Conservation (phyloP, 768 basidiomycete species). For the Sporobolomyces pararoseus region DNA sequence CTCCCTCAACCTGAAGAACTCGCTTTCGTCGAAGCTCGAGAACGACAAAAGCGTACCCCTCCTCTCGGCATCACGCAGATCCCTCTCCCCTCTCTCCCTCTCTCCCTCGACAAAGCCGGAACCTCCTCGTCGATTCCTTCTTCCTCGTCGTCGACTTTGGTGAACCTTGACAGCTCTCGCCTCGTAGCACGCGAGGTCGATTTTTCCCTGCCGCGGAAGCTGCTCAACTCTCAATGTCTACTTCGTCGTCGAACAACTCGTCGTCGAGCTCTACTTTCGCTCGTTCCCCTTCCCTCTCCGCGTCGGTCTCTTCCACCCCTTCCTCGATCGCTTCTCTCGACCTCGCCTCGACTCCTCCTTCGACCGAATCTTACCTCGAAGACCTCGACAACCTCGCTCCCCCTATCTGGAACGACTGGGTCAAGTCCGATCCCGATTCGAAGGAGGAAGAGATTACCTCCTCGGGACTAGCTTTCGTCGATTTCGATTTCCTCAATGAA, state of each 20-base stretch:
- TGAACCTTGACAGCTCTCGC: conserved; percentile 30
- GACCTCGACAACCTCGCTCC: conserved; percentile 17
- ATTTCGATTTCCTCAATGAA: conserved; percentile 10
- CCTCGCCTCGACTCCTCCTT: conserved; percentile 20
- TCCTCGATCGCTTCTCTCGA: conserved; percentile 18
- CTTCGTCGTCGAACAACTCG: background rate
- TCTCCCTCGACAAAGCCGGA: background rate
- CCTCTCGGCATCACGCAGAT: background rate
- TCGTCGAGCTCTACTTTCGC: background rate
- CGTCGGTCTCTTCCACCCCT: conserved; percentile 19
- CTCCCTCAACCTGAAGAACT: conserved; percentile 29
- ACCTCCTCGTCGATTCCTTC: conserved; percentile 3
- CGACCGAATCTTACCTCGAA: conserved; percentile 13
- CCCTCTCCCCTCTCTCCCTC: conserved; percentile 4
- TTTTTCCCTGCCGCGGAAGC: conserved; percentile 42
- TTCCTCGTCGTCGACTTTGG: background rate
- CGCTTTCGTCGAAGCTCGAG: conserved; percentile 24
- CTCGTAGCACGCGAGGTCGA: conserved; percentile 44
- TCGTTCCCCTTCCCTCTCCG: conserved; percentile 16
- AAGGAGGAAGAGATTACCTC: conserved; percentile 3
- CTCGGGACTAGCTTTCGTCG: conserved; percentile 13
- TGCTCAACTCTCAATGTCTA: conserved; percentile 19
- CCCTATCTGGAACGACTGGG: conserved; percentile 20
- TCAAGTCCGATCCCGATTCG: background rate
- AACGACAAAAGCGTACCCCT: conserved; percentile 22